Base-by-base conservation (phyloP, 768 basidiomycete genomes). In the Dendrothele bispora region DNA sequence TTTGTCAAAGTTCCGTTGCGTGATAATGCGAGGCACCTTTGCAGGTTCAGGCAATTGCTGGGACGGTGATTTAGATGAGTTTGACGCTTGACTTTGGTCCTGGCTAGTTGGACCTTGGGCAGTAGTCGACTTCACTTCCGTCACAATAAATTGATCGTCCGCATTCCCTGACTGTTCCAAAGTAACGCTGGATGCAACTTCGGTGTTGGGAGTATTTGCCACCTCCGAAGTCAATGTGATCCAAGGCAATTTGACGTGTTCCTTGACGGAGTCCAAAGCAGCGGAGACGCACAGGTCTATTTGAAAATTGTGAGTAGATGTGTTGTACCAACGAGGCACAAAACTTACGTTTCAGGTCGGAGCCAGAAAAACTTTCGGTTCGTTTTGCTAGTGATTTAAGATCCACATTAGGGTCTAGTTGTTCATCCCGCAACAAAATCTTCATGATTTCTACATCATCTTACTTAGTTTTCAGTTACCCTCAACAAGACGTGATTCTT, bases 281-380 rank as follows among this genome's bases (percentile, higher is more conserved):
- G 94, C 93, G 43, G 90, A 84, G 22, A 98, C 94, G 62, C 93
- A 95, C 18, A 97, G 68, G 67, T 98, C 94, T 97, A 57, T 7
- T 43, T 37, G 40, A n/a, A 44, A 42, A 22, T 37, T 49, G 41
- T 50, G 15, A 49, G 38, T 28, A 7, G 53, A 17, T 20, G 48
- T 29, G 24, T 58, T 28, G 10, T 24, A 35, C 25, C 24, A 35
- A 34, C 36, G 29, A 22, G 48, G 39, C 30, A 28, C 37, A 12
- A 20, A 14, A 73, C 88, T 61, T 49, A 95, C 94, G 91, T 66
- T 95, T 97, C 50, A 98, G 73, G 64, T 98, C 94, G 22, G 93
- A 95, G 14, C 94, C 94, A 48, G 94, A 98, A 65, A 93, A 98
- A 43, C 79, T 82, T 45, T 89, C 88, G 0, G 91, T 91, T 62